These are phyloP conservation scores for Metschnikowia similis DNA, from an alignment of 805 yeast species.

Conservation along the genomic window DNA sequence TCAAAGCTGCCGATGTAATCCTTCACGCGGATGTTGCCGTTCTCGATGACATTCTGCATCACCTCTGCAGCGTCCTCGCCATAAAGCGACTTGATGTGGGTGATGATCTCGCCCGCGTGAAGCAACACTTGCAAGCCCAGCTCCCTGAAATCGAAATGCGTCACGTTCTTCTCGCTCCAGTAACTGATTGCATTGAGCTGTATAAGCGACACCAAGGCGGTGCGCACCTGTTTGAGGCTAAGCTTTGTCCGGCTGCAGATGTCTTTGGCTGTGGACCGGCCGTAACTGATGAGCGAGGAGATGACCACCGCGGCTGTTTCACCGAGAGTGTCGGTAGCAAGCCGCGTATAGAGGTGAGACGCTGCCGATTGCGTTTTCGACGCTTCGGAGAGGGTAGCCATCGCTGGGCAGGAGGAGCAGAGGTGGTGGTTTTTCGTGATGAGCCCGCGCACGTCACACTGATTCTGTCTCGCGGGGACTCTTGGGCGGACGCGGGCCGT, in stretches of 20 bases:
- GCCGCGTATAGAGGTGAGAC: slow-evolving; percentile 52
- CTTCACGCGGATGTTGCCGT: slow-evolving; percentile 59
- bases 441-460: slow-evolving; percentile 4
- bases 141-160: slow-evolving; percentile 58
- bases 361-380: slow-evolving; percentile 54
- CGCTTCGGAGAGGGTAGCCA: slow-evolving; percentile 11
- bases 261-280: slow-evolving; percentile 58
- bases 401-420: slow-evolving; percentile 2
- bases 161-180: slow-evolving; percentile 45
- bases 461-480: background rate
- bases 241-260: slow-evolving; percentile 45
- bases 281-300: slow-evolving; percentile 59
- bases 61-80: slow-evolving; percentile 51
- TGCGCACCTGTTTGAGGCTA: slow-evolving; percentile 50
- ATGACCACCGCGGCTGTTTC: slow-evolving; percentile 66
- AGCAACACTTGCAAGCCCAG: slow-evolving; percentile 60
- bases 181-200: slow-evolving; percentile 74
- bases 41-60: slow-evolving; percentile 62
- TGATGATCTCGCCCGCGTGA: slow-evolving; percentile 73
- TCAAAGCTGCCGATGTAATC: slow-evolving; percentile 37
- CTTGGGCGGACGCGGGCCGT: too few relatives aligned
- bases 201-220: slow-evolving; percentile 68
- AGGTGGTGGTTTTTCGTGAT: slow-evolving; percentile 4
- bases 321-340: slow-evolving; percentile 59
- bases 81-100: slow-evolving; percentile 44